phyloP scores from a whole-genome alignment of 495 filamentous ascomycete species.

The Aspergillus nanangensis region DNA sequence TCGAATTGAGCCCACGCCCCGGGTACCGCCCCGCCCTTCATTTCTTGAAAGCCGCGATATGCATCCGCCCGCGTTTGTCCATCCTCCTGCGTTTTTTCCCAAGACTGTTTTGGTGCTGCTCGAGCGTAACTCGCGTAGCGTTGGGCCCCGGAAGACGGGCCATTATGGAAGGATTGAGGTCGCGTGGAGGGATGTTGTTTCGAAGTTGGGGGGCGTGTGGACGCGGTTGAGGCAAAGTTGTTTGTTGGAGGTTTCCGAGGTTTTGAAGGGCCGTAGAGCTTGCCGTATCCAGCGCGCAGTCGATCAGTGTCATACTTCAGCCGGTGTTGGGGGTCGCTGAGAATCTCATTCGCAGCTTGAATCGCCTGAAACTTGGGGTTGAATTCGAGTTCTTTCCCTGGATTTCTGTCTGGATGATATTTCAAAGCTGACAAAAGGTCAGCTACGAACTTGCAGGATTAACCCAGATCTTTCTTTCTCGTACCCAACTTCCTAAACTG shows the following conservation, averaged over 20 bases:
- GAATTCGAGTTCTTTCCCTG: constrained; percentile 71
- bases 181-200: constrained; percentile 23
- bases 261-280: constrained; percentile 30
- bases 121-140: constrained; percentile 51
- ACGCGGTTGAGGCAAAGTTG: constrained; percentile 18
- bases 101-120: constrained; percentile 33
- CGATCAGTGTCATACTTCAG: constrained; percentile 76
- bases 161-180: constrained; percentile 30
- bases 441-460: background rate
- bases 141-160: constrained; percentile 48
- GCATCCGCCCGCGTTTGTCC: constrained; percentile 53
- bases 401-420: constrained; percentile 88
- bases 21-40: constrained; percentile 41
- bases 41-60: constrained; percentile 66
- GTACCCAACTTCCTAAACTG: constrained; percentile 81
- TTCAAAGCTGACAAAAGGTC: constrained; percentile 57
- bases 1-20: constrained; percentile 39
- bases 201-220: constrained; percentile 23
- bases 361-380: constrained; percentile 81
- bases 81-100: constrained; percentile 44
- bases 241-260: constrained; percentile 23
- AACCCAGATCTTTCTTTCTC: constrained; percentile 7
- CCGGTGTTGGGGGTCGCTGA: constrained; percentile 62
- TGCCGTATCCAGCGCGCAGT: constrained; percentile 42
- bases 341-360: constrained; percentile 78